Percentiles rank a stretch among this genome's conserved stretches.
Conservation (phyloP, 2,329 filamentous ascomycete genomes). For the Trichoderma sp. region DNA sequence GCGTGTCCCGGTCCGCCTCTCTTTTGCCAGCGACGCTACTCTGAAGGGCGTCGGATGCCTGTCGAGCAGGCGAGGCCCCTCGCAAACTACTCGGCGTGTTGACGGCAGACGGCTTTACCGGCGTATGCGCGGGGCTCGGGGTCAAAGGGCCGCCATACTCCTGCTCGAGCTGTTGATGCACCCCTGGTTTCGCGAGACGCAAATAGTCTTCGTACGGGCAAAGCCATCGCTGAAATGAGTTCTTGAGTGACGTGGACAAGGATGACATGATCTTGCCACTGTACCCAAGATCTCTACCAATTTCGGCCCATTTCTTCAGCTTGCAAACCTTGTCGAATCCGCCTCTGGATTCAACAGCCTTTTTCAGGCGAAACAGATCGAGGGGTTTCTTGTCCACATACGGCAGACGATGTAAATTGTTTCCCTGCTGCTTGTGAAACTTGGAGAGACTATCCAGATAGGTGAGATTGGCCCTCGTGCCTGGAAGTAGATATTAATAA, state of each 20-base stretch:
- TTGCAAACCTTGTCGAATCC: constrained; percentile 98
- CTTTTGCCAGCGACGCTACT: constrained; percentile 50
- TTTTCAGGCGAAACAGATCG: constrained; percentile 93
- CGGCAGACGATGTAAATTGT: constrained; percentile 88
- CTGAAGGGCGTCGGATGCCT: constrained; percentile 58
- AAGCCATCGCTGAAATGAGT: constrained; percentile 96
- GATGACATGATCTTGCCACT: constrained; percentile 99
- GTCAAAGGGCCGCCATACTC: constrained; percentile 93
- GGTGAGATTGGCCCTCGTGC: constrained; percentile 90
- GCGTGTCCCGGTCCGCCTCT: constrained; percentile 52
- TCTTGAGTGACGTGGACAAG: constrained; percentile 94
- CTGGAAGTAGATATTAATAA: constrained; percentile 52
- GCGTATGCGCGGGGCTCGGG: constrained; percentile 68
- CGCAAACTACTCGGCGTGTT: constrained; percentile 61
- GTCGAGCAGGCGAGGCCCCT: constrained; percentile 67
- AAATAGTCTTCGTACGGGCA: constrained; percentile 96
- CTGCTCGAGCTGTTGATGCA: constrained; percentile 92
- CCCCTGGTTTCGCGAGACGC: constrained; percentile 84
- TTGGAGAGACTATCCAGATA: constrained; percentile 94
- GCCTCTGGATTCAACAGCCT: constrained; percentile 90
- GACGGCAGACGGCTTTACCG: constrained; percentile 66
- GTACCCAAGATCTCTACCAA: constrained; percentile 93
- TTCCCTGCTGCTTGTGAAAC: constrained; percentile 96
- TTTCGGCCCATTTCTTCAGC: constrained; percentile 98
- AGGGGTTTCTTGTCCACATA: constrained; percentile 97